Evolutionary conservation across 192 early-diverging fungal species (phyloP), one percentile per base, ranked within the genome.

Genomic region (Globomyces pollinis-pini): DNA sequence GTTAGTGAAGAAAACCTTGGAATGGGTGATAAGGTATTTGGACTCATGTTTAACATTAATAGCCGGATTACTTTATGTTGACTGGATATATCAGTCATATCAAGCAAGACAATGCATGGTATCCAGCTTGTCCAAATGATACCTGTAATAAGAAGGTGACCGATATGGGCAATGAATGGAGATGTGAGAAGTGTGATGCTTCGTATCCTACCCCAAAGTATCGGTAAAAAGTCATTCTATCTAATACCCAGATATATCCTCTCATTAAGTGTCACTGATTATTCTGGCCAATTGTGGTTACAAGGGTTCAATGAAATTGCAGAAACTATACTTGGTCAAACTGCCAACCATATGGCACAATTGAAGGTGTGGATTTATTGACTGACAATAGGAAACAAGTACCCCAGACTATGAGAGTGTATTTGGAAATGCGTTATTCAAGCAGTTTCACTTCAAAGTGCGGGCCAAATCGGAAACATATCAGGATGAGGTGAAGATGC

Each of bases 131-230:
- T 66, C 87, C 86, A 7, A 72, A 66, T 1, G 66, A 71, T 0
- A 73, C 69, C 26, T 99, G 96, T 73, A 88, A 80, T 69, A 98
- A 96, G 68, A 99, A 96, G 79, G 82, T 94, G 23, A 76, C 62
- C 2, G 81, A 90, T 36, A 80, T 51, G 6, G 65, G 59, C 7
- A 71, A 69, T 38, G 71, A 73, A 26, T 99, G 93, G 93, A 62
- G 90, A 49, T 99, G 96, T 64, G 94, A 94, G 54, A 93, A 91
- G 63, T 96, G 93, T 66, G 69, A 88, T 55, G 76, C 76, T 49
- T 65, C 75, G 2, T 87, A 71, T 63, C 75, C 82, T 11, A 73
- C 65, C 1, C 93, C 93, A 12, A 70, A 84, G 7, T 88, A 91
- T 75, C n/a, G n/a, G n/a, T n/a, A n/a, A n/a, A n/a, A n/a, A n/a